Percentiles rank a stretch among this genome's conserved stretches.
phyloP scores from a whole-genome alignment of 148 eudicot genomes.

The Cornus florida region DNA sequence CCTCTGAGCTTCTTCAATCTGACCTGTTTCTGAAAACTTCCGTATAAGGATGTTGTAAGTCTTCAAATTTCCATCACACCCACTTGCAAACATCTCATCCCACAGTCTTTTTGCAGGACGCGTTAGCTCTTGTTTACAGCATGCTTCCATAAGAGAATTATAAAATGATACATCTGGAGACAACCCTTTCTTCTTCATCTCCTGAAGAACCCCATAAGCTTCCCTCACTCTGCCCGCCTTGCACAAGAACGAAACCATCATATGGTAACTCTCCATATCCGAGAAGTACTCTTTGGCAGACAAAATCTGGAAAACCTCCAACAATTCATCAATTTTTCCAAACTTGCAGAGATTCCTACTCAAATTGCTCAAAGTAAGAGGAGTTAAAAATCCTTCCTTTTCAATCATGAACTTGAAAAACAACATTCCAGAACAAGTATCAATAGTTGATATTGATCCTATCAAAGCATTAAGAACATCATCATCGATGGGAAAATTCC shows the following conservation, averaged over 20 bases:
- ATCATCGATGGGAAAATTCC: conserved; percentile 80
- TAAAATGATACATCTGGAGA: conserved; percentile 62
- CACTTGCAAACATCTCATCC: conserved; percentile 94
- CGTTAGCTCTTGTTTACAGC: conserved; percentile 72
- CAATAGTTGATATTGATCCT: conserved; percentile 61
- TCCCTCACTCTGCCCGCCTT: conserved; percentile 65
- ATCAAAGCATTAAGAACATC: conserved; percentile 74
- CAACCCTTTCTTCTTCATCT: conserved; percentile 76
- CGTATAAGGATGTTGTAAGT: conserved; percentile 62
- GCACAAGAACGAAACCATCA: conserved; percentile 64
- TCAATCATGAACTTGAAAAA: conserved; percentile 70
- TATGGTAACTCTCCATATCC: conserved; percentile 49
- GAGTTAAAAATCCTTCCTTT: conserved; percentile 53
- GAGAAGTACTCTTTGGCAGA: conserved; percentile 61
- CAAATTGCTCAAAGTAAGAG: conserved; percentile 50
- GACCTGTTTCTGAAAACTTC: conserved; percentile 56
- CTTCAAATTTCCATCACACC: conserved; percentile 56
- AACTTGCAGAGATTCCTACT: conserved; percentile 56
- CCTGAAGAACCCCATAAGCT: conserved; percentile 68
- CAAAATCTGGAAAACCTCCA: conserved; percentile 49
- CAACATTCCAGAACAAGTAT: conserved; percentile 54
- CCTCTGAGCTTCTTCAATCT: conserved; percentile 54
- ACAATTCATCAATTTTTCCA: conserved; percentile 54
- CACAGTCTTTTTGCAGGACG: conserved; percentile 93
- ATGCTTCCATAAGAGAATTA: conserved; percentile 78